A percentile compares a stretch with the other conserved stretches of the same genome.
These are phyloP conservation scores for Esteya vermicola DNA, from an alignment of 2,329 filamentous ascomycete species.

Conservation along the genomic window DNA sequence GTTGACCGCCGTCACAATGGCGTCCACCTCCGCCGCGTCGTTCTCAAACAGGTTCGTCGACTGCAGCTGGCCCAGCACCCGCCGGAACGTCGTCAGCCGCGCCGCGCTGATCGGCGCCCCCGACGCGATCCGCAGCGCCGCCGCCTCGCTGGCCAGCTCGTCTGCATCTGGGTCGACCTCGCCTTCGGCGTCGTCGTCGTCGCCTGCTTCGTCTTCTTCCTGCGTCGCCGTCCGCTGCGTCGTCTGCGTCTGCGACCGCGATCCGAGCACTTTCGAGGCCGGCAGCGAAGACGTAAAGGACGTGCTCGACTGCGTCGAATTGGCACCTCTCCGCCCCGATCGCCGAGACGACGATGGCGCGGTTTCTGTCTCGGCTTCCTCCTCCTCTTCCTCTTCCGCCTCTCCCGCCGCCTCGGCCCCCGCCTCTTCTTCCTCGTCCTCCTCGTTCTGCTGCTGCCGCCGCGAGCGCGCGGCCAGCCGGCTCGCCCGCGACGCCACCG, in stretches of 20 bases:
- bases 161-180: slow-evolving; percentile 30
- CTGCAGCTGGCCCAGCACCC: slow-evolving; percentile 69
- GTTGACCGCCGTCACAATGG: slow-evolving; percentile 70
- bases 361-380: slow-evolving; percentile 10
- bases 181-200: slow-evolving; percentile 26
- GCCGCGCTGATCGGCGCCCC: slow-evolving; percentile 37
- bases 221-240: slow-evolving; percentile 3
- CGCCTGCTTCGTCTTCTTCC: slow-evolving; percentile 11
- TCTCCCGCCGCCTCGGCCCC: no score
- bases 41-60: slow-evolving; percentile 66
- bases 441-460: slow-evolving; percentile 12
- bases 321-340: slow-evolving; percentile 20
- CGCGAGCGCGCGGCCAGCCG: slow-evolving; percentile 14
- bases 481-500: slow-evolving; percentile 14
- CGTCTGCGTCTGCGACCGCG: slow-evolving; percentile 10
- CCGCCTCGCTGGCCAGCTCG: slow-evolving; percentile 26
- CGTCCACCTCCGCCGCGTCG: slow-evolving; percentile 63
- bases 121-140: slow-evolving; percentile 23
- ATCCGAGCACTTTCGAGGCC: slow-evolving; percentile 49
- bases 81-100: slow-evolving; percentile 63
- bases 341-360: slow-evolving; percentile 20
- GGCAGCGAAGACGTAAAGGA: slow-evolving; percentile 72
- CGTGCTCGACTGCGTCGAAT: slow-evolving; percentile 35
- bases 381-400: slow-evolving; percentile 17
- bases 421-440: slow-evolving; percentile 36